Evolutionary conservation across 306 rosid genomes (phyloP), one percentile per base, ranked within the genome.

Genomic region (Fagus crenata): DNA sequence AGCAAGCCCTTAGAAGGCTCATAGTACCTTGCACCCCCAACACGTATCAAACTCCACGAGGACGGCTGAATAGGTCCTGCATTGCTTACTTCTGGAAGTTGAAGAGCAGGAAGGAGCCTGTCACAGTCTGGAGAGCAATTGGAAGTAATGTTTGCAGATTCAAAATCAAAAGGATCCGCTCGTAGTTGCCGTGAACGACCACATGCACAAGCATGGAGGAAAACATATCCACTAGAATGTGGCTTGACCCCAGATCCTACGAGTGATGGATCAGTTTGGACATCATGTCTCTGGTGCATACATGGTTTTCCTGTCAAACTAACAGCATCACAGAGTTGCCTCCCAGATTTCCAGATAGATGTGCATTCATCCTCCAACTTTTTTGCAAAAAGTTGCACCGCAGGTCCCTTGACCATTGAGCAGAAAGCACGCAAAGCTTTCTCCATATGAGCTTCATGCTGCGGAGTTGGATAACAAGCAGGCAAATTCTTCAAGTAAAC

Each of bases 301-400:
- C 97, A 94, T 9, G 97, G 97, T 79, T 90, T 92, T 32, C 98
- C 93, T 0, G 97, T 94, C 89, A 94, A 87, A 89, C 98, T 94
- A 81, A 94, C 72, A 55, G 92, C 98, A 80, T 92, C 97, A 80
- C 96, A 94, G 49, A 94, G 82, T 56, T 92, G 97, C 90, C 98
- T 90, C 75, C 92, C 95, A 74, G 96, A 86, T 80, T 85, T 88
- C 98, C 97, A 94, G 55, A 94, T 90, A 81, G 78, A 82, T 71
- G 86, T 88, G 78, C 98, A 94, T 81, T 92, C 96, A 79, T 88
- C 96, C 86, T 90, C 91, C 87, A 94, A 88, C 70, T 61, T 86
- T 77, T 85, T 90, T 31, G 93, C 88, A 80, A 89, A 94, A 53
- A 3, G 78, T 72, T 86, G 88, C 72, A 90, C 92, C 33, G 92